Conservation (phyloP, 345 rosid genomes). For the Citrus trifoliata region DNA sequence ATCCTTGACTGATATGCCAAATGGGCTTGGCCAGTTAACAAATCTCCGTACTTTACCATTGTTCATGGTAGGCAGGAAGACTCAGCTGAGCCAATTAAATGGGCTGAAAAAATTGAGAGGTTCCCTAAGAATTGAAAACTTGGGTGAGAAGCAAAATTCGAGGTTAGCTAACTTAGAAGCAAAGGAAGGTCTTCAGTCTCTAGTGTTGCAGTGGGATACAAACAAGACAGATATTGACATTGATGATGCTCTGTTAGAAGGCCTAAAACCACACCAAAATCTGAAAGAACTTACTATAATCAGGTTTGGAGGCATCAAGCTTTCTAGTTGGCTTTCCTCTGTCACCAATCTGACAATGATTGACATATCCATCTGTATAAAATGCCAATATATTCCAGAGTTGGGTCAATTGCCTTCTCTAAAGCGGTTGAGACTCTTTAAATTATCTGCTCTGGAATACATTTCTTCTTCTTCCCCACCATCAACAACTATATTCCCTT, state of each 20-base stretch:
- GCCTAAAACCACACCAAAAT: constrained; percentile 5
- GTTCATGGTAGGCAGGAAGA: constrained; percentile 7
- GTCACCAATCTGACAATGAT: background rate
- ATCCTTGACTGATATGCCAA: background rate
- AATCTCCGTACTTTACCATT: constrained; percentile 2
- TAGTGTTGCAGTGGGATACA: background rate
- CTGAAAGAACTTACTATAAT: background rate
- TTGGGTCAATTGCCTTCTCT: background rate
- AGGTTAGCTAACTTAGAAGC: constrained; percentile 9
- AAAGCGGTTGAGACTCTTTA: background rate
- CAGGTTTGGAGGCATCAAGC: background rate
- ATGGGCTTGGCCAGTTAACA: background rate
- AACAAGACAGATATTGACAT: background rate
- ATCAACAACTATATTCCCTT: background rate
- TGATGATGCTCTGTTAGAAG: background rate
- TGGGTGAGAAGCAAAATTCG: background rate
- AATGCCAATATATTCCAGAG: background rate
- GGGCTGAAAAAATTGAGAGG: constrained; percentile 17
- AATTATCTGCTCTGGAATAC: background rate
- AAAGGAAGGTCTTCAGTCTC: constrained; percentile 4
- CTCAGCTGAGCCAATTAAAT: background rate
- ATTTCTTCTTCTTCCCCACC: background rate
- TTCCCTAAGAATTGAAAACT: background rate
- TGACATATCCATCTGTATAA: background rate
- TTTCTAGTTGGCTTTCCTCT: background rate